Conservation (phyloP, 208 protist genomes). For the Kentomonas sorsogonicus region DNA sequence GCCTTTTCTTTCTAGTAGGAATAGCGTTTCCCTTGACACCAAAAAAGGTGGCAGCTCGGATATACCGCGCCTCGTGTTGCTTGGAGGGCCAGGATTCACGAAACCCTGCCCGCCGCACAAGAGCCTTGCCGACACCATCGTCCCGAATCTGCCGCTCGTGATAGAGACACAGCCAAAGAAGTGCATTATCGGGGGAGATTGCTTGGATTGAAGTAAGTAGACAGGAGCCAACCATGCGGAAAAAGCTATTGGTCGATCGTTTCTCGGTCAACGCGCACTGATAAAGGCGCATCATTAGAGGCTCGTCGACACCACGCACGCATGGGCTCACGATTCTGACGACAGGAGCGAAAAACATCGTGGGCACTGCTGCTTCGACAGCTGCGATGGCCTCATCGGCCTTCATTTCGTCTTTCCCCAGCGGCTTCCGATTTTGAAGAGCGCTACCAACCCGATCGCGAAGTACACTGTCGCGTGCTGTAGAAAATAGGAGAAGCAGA, state of each 20-base stretch:
- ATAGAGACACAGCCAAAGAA: slow-evolving; percentile 68
- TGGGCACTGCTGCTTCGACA: slow-evolving; percentile 27
- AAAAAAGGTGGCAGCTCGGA: too few relatives aligned
- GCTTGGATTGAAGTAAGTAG: slow-evolving; percentile 24
- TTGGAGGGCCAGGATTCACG: too few relatives aligned
- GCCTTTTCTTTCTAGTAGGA: too few relatives aligned
- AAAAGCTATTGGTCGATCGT: slow-evolving; percentile 42
- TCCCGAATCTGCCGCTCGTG: slow-evolving; percentile 43
- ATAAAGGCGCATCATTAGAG: slow-evolving; percentile 54
- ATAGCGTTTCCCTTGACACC: too few relatives aligned
- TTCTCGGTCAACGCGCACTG: slow-evolving; percentile 22
- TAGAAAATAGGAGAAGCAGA: too few relatives aligned
- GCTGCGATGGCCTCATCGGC: slow-evolving; percentile 48
- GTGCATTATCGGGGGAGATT: slow-evolving; percentile 42
- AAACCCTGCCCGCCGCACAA: slow-evolving; percentile 29
- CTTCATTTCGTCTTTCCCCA: slow-evolving; percentile 11
- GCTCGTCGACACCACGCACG: slow-evolving; percentile 31
- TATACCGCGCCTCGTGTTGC: too few relatives aligned
- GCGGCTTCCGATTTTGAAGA: slow-evolving; percentile 9
- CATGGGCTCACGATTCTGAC: slow-evolving; percentile 24
- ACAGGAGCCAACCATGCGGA: slow-evolving; percentile 42
- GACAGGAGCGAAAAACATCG: slow-evolving; percentile 27
- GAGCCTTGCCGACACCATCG: slow-evolving; percentile 53
- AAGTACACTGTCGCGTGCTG: too few relatives aligned
- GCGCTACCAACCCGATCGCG: not conserved